Conservation (phyloP, 208 protist genomes). For the Leishmania amazonensis region DNA sequence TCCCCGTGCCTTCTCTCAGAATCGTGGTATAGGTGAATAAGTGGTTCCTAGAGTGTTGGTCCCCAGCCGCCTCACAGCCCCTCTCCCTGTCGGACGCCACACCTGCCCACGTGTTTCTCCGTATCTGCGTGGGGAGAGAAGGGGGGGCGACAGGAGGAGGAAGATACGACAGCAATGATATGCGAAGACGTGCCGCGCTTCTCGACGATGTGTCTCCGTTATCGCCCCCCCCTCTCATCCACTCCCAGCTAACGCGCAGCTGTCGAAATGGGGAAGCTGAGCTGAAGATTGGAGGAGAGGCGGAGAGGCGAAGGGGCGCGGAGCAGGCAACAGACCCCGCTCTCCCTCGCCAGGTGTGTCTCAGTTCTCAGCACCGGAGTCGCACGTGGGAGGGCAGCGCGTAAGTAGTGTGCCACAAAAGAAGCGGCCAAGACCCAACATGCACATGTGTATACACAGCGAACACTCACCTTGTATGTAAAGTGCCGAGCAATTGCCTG, state of each 20-base stretch:
- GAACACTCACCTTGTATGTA: neutral
- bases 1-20: neutral
- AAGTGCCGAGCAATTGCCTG: neutral
- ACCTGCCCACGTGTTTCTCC: neutral
- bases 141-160: neutral
- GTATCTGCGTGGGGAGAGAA: neutral
- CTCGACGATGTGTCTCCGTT: neutral
- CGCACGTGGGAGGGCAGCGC: neutral
- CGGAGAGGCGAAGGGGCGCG: neutral
- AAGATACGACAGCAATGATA: neutral
- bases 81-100: neutral
- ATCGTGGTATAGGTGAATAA: neutral
- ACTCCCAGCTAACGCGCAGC: neutral
- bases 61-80: neutral
- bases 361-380: neutral
- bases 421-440: too few species aligned
- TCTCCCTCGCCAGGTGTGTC: neutral
- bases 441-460: neutral
- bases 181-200: neutral
- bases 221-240: neutral
- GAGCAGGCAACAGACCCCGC: neutral
- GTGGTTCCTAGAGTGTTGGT: neutral
- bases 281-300: neutral
- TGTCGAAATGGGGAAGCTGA: neutral
- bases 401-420: neutral